Conservation (phyloP, 768 basidiomycete genomes). For the Phlegmacium glaucopus region DNA sequence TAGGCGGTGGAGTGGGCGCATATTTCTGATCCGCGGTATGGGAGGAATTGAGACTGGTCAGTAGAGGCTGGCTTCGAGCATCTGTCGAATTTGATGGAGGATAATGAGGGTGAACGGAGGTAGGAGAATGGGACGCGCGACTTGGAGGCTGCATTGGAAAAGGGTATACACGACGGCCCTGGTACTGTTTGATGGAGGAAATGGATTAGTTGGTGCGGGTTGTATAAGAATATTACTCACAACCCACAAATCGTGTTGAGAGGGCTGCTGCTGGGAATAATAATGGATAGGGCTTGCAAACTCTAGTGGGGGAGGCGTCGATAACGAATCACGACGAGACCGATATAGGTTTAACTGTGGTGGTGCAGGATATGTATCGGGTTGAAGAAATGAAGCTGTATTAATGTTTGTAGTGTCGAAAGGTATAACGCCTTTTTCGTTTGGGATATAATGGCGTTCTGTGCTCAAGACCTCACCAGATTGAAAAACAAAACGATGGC, state of each 20-base stretch:
- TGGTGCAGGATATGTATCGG: conserved; percentile 14
- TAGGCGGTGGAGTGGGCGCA: conserved; percentile 28
- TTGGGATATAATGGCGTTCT: conserved; percentile 60
- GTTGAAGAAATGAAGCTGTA: conserved; percentile 12
- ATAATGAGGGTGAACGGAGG: conserved; percentile 4
- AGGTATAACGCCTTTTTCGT: conserved; percentile 61
- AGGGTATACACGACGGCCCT: conserved; percentile 2
- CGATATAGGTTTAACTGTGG: conserved; percentile 12
- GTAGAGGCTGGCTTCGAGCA: conserved; percentile 23
- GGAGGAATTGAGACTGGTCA: conserved; percentile 17
- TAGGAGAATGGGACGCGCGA: conserved; percentile 6
- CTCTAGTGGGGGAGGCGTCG: conserved; percentile 35
- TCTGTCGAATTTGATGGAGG: conserved; percentile 4
- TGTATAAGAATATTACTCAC: conserved; percentile 5
- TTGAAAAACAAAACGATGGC: conserved; percentile 87
- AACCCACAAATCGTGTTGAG: conserved; percentile 9
- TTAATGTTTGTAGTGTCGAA: conserved; percentile 25
- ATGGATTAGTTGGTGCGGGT: neutral
- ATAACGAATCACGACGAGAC: conserved; percentile 29
- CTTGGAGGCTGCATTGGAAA: neutral
- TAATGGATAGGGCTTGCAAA: conserved; percentile 26
- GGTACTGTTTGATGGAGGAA: conserved; percentile 2
- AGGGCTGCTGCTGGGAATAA: conserved; percentile 7
- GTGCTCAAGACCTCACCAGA: conserved; percentile 60
- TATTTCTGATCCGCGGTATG: conserved; percentile 39